A percentile compares a stretch with the other conserved stretches of the same genome.
Evolutionary conservation across 2,329 filamentous ascomycete species (phyloP).

Genomic region (Emmonsiellopsis sp.): DNA sequence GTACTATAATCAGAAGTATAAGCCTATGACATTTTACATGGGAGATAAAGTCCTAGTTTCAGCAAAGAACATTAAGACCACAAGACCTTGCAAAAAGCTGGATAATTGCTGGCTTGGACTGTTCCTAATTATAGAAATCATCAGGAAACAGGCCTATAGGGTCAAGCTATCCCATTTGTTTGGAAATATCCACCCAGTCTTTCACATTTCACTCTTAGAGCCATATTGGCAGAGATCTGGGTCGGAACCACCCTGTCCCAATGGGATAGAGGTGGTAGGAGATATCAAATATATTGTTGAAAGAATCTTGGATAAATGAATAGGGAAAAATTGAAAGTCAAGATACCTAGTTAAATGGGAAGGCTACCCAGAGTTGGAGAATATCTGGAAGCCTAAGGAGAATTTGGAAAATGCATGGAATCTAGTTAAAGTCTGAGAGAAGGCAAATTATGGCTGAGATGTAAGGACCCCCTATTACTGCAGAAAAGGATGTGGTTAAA

Average conservation of each 20-base stretch:
- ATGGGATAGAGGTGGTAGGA: background rate
- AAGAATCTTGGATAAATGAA: background rate
- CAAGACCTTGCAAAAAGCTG: constrained; percentile 1
- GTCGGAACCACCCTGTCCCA: accelerated
- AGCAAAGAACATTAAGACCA: background rate
- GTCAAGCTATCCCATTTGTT: background rate
- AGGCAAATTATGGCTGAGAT: too few relatives aligned
- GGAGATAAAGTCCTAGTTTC: constrained; percentile 3
- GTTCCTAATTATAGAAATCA: background rate
- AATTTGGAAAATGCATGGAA: background rate
- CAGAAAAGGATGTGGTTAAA: too few relatives aligned
- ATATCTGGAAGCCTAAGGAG: too few relatives aligned
- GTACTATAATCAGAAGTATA: background rate
- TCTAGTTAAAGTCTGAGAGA: too few relatives aligned
- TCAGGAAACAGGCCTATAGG: background rate
- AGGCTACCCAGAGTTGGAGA: too few relatives aligned
- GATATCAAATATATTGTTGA: background rate
- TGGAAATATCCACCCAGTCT: background rate
- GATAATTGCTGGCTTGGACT: background rate
- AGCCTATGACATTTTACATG: background rate
- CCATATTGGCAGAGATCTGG: background rate
- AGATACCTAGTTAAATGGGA: background rate
- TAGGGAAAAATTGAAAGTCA: background rate
- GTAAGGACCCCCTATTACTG: too few relatives aligned
- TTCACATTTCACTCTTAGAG: background rate